These are phyloP conservation scores for Myochromella boudieri DNA, from an alignment of 768 basidiomycete genomes.

Conservation along the genomic window DNA sequence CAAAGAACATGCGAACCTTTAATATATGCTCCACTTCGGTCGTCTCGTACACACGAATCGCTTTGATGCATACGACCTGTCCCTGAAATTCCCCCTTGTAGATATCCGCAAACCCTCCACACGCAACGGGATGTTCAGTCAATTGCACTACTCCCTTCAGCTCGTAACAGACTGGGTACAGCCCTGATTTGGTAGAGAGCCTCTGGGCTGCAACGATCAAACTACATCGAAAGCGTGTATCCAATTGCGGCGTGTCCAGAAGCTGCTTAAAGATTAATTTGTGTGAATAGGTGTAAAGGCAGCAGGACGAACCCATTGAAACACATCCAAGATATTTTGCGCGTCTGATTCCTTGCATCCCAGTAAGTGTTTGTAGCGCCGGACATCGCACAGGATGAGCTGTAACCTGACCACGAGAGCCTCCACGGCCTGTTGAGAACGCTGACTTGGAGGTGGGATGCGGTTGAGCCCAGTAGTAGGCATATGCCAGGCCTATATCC, in stretches of 20 bases:
- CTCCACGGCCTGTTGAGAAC: too few relatives aligned
- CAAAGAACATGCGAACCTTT: background rate
- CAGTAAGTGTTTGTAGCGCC: too few relatives aligned
- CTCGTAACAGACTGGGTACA: background rate
- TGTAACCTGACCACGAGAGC: too few relatives aligned
- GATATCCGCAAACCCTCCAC: slow-evolving; percentile 8
- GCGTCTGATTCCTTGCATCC: too few relatives aligned
- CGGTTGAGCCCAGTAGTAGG: too few relatives aligned
- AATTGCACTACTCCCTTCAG: background rate
- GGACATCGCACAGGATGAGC: too few relatives aligned
- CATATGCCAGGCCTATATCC: too few relatives aligned
- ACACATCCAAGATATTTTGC: too few relatives aligned
- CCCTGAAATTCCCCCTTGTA: slow-evolving; percentile 3
- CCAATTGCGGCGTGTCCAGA: background rate
- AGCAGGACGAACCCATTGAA: too few relatives aligned
- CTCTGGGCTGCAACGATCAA: background rate
- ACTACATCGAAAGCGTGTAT: background rate
- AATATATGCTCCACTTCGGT: slow-evolving; percentile 1
- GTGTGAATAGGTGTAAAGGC: too few relatives aligned
- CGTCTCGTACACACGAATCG: slow-evolving; percentile 6
- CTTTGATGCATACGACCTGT: slow-evolving; percentile 3
- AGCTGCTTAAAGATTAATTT: too few relatives aligned
- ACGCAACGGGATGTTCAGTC: background rate
- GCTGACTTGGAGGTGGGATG: too few relatives aligned
- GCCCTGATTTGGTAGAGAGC: background rate